Conservation (phyloP, 228 moss, liverwort and hornwort species). For the Sphagnum fallax region DNA sequence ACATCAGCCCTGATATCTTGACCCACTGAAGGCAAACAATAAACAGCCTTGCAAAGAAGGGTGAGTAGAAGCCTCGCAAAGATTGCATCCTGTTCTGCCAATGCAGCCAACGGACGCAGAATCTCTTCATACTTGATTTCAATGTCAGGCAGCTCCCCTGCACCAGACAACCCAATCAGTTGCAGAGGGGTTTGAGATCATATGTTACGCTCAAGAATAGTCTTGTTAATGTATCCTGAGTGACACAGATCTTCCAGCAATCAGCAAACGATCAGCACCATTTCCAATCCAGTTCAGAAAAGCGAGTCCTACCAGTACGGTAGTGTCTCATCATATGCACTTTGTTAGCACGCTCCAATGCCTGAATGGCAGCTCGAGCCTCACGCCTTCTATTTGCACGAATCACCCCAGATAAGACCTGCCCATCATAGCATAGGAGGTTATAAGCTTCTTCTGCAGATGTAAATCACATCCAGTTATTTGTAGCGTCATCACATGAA, state of each 20-base stretch:
- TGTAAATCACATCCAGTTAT: no score
- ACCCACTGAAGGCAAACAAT: constrained; percentile 31
- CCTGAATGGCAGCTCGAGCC: constrained; percentile 66
- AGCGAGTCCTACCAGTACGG: constrained; percentile 52
- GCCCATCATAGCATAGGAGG: not conserved
- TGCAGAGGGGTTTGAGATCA: no score
- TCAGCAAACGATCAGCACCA: not conserved
- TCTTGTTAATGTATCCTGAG: no score
- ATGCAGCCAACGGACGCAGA: constrained; percentile 60
- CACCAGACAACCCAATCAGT: constrained; percentile 2
- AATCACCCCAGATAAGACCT: constrained; percentile 53
- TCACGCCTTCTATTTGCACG: constrained; percentile 76
- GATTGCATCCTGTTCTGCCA: constrained; percentile 70
- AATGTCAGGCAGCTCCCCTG: constrained; percentile 94
- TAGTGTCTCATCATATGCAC: constrained; percentile 89
- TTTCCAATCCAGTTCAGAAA: not conserved
- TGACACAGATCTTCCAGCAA: no score
- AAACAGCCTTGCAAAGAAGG: constrained; percentile 64
- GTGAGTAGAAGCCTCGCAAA: constrained; percentile 72
- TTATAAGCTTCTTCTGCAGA: no score
- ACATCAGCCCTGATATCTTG: constrained; percentile 42
- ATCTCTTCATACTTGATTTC: constrained; percentile 86
- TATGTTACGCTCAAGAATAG: no score
- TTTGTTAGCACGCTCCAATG: constrained; percentile 80
- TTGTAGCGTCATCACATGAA: no score